Evolutionary conservation across 2,329 filamentous ascomycete species (phyloP).

Genomic region (Talaromyces pinophilus): DNA sequence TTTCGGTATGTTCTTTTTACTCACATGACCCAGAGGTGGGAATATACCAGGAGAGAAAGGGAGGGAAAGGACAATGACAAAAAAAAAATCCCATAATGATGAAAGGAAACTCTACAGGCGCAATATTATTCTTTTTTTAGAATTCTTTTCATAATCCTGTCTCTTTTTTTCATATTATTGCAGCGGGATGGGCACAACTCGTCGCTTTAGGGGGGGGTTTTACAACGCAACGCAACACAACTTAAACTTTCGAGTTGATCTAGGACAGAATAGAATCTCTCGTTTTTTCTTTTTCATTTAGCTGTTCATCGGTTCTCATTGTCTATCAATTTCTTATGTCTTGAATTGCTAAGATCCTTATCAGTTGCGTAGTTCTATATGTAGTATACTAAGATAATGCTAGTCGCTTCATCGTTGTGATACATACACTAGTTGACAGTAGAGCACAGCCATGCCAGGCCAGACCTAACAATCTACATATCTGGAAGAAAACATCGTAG

Average conservation of each 20-base stretch:
- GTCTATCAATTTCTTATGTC: not conserved
- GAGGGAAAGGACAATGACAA: conserved; percentile 7
- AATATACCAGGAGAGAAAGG: conserved; percentile 4
- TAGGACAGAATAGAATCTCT: conserved; percentile 17
- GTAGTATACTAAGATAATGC: no score
- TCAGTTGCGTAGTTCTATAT: not conserved
- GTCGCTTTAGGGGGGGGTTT: conserved; percentile 6
- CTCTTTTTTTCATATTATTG: not conserved
- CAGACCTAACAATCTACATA: not conserved
- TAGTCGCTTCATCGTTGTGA: no score
- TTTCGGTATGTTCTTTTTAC: not conserved
- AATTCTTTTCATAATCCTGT: conserved; percentile 18
- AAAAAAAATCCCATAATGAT: conserved; percentile 19
- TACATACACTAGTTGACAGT: no score
- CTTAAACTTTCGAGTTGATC: conserved; percentile 3
- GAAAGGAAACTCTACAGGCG: conserved; percentile 21
- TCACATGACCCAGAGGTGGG: not conserved
- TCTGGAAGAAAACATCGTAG: not conserved
- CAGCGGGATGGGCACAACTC: conserved; percentile 3
- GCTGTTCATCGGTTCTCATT: not conserved
- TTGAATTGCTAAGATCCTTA: not conserved
- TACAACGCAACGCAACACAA: not conserved
- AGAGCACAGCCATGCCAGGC: not conserved
- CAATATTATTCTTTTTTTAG: conserved; percentile 20
- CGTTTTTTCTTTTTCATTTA: not conserved